Conservation (phyloP, 495 filamentous ascomycete species). For the Tuber aestivum region DNA sequence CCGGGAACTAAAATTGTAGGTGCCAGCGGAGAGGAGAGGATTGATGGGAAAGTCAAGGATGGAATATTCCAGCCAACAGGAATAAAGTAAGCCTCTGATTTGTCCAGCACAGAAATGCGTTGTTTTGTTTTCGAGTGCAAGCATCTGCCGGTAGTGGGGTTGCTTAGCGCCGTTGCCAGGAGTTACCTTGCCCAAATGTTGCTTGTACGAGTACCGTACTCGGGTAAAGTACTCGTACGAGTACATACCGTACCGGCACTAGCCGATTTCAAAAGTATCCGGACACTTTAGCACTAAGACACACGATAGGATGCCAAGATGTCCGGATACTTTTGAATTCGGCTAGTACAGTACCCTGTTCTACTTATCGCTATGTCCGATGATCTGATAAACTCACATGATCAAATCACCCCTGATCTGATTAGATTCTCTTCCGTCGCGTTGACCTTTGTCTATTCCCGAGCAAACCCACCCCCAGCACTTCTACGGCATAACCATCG, state of each 20-base stretch:
- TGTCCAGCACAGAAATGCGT: slow-evolving; percentile 33
- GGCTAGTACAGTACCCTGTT: neutral
- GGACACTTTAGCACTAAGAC: too few species aligned
- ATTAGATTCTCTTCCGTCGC: neutral
- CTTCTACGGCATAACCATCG: neutral
- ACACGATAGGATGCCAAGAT: too few species aligned
- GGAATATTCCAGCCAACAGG: slow-evolving; percentile 2
- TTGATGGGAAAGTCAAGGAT: neutral
- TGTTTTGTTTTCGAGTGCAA: slow-evolving; percentile 24
- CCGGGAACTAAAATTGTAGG: neutral
- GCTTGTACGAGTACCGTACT: too few species aligned
- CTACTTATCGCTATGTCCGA: neutral
- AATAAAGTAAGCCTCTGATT: slow-evolving; percentile 23
- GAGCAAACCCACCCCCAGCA: neutral
- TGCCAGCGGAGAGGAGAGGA: neutral
- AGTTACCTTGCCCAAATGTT: slow-evolving; percentile 19
- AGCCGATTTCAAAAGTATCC: too few species aligned
- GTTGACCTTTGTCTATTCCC: neutral
- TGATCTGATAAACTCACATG: too few species aligned
- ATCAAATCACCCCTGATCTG: too few species aligned
- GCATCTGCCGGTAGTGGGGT: neutral
- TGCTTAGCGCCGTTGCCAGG: slow-evolving; percentile 22
- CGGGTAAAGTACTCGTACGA: too few species aligned
- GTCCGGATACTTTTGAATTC: too few species aligned
- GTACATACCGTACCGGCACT: too few species aligned